Percentiles rank a stretch among this genome's conserved stretches.
Conservation (phyloP, 352 stramenopile species). For the Aphanomyces astaci region DNA sequence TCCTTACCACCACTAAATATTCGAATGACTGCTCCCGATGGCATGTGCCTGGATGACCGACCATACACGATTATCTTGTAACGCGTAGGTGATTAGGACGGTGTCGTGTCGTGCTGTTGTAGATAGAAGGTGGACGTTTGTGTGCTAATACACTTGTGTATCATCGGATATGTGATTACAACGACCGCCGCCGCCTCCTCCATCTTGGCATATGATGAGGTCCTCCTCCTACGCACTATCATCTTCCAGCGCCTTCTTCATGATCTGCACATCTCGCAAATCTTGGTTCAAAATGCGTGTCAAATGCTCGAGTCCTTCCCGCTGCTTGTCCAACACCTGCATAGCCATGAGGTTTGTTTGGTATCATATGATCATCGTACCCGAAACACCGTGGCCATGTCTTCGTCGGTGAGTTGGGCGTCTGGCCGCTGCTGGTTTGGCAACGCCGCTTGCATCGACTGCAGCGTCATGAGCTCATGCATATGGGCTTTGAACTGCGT, state of each 20-base stretch:
- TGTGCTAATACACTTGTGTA: background rate
- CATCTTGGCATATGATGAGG: background rate
- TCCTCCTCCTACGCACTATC: slow-evolving; percentile 26
- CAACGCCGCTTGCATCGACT: slow-evolving; percentile 54
- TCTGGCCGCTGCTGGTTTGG: slow-evolving; percentile 26
- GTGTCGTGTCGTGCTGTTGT: background rate
- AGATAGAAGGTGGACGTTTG: background rate
- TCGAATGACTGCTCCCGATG: background rate
- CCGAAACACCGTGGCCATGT: slow-evolving; percentile 68
- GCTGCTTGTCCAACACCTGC: slow-evolving; percentile 78
- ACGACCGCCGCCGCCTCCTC: background rate
- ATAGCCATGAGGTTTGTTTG: background rate
- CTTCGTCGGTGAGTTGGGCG: slow-evolving; percentile 51
- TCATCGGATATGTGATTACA: background rate
- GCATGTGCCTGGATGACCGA: background rate
- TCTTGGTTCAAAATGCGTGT: slow-evolving; percentile 79
- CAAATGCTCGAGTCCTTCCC: slow-evolving; percentile 73
- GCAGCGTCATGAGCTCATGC: slow-evolving; percentile 64
- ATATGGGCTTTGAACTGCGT: slow-evolving; percentile 82
- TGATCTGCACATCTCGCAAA: slow-evolving; percentile 78
- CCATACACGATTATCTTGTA: too few species aligned
- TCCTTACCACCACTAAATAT: slow-evolving; percentile 51
- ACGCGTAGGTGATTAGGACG: background rate
- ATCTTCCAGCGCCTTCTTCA: slow-evolving; percentile 71
- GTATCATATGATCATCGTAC: slow-evolving; percentile 22